These are phyloP conservation scores for Penicillium pulvis DNA, from an alignment of 495 filamentous ascomycete species.

Conservation along the genomic window DNA sequence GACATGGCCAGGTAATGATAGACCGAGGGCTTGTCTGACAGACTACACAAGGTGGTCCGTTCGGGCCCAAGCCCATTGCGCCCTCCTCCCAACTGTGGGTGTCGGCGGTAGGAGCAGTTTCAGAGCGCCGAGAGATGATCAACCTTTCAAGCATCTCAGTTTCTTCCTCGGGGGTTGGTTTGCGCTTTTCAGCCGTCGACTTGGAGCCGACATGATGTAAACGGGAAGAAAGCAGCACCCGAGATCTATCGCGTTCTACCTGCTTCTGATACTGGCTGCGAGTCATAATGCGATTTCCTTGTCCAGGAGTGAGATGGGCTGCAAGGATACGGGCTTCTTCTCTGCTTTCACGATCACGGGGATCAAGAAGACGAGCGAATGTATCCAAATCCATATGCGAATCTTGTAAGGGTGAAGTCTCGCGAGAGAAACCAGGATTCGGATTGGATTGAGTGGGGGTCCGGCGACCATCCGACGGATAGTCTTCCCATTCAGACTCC, in stretches of 20 bases:
- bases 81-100: conserved; percentile 62
- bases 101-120: conserved; percentile 23
- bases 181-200: conserved; percentile 31
- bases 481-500: conserved; percentile 60
- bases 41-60: conserved; percentile 88
- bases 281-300: conserved; percentile 62
- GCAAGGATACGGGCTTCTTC: conserved; percentile 82
- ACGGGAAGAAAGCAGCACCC: conserved; percentile 58
- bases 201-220: conserved; percentile 22
- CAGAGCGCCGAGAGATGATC: conserved; percentile 63
- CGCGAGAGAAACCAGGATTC: conserved; percentile 49
- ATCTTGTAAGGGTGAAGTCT: conserved; percentile 62
- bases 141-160: conserved; percentile 77
- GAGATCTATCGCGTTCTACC: conserved; percentile 63
- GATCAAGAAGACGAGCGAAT: conserved; percentile 82
- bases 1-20: conserved; percentile 94
- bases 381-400: conserved; percentile 64
- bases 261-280: conserved; percentile 72
- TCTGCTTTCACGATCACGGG: conserved; percentile 71
- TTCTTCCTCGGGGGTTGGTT: conserved; percentile 70
- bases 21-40: conserved; percentile 87
- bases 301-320: conserved; percentile 68
- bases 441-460: conserved; percentile 70
- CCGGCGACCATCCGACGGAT: conserved; percentile 60
- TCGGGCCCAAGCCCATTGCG: conserved; percentile 67